Conservation (phyloP, 1,139 yeast species). For the Pneumocystis carinii region DNA sequence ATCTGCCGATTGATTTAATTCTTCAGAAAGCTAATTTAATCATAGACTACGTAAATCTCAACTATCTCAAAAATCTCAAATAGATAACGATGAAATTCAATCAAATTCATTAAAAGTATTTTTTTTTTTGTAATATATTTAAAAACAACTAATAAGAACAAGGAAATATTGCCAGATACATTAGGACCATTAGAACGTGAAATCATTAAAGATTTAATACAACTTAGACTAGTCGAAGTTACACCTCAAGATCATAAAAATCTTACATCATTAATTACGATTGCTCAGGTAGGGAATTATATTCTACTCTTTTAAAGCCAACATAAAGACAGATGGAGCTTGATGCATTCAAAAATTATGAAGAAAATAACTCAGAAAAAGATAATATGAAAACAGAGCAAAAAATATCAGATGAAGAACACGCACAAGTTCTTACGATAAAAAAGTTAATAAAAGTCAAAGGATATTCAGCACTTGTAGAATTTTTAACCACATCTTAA, state of each 20-base stretch:
- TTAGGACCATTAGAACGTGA: background rate
- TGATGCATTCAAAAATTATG: background rate
- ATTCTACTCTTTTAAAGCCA: background rate
- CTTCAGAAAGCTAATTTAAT: background rate
- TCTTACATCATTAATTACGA: background rate
- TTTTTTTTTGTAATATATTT: background rate
- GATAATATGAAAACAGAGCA: background rate
- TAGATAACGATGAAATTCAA: background rate
- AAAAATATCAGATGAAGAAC: background rate
- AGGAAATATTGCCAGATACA: background rate
- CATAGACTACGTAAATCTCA: background rate
- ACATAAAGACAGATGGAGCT: background rate
- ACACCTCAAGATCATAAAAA: background rate
- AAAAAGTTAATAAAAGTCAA: background rate
- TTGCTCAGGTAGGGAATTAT: background rate
- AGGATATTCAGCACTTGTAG: background rate
- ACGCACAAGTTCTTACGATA: background rate
- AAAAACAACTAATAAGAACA: background rate
- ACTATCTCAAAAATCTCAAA: background rate
- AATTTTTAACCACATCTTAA: background rate
- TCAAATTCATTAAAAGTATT: background rate
- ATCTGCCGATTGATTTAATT: background rate
- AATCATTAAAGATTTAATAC: background rate
- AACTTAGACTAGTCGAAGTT: background rate
- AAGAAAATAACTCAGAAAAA: background rate